Evolutionary conservation across 2,329 filamentous ascomycete species (phyloP).

Genomic region (Alternaria brassicicola): DNA sequence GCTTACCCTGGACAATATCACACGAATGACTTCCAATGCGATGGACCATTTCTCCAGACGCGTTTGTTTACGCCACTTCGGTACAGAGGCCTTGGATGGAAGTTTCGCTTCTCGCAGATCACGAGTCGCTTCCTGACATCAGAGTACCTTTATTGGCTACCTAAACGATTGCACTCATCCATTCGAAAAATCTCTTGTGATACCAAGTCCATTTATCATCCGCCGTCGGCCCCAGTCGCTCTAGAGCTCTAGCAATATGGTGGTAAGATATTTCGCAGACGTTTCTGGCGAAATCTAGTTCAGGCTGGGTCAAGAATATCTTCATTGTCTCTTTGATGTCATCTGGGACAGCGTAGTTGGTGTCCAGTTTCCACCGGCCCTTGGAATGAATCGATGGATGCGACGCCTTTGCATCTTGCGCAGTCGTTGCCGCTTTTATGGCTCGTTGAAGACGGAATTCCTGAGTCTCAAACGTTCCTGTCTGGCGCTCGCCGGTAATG

Average conservation of each 20-base stretch:
- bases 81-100: neutral
- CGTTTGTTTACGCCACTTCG: neutral
- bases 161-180: slow-evolving; percentile 4
- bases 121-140: neutral
- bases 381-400: slow-evolving; percentile 1
- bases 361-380: slow-evolving; percentile 8
- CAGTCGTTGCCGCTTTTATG: neutral
- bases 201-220: neutral
- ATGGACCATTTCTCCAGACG: neutral
- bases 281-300: neutral
- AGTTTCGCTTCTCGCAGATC: neutral
- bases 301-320: neutral
- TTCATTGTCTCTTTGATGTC: neutral
- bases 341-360: neutral
- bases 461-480: neutral
- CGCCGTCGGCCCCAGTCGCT: neutral
- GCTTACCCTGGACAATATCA: slow-evolving; percentile 1
- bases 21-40: slow-evolving; percentile 4
- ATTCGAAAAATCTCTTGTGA: slow-evolving; percentile 3
- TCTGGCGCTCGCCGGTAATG: neutral
- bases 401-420: neutral
- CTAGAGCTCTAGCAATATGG: slow-evolving; percentile 1
- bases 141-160: neutral
- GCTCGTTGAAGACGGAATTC: neutral
- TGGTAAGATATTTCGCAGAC: neutral